A percentile compares a stretch with the other conserved stretches of the same genome.
Conservation (phyloP, 2,329 filamentous ascomycete genomes). For the Coniochaeta prunicola region DNA sequence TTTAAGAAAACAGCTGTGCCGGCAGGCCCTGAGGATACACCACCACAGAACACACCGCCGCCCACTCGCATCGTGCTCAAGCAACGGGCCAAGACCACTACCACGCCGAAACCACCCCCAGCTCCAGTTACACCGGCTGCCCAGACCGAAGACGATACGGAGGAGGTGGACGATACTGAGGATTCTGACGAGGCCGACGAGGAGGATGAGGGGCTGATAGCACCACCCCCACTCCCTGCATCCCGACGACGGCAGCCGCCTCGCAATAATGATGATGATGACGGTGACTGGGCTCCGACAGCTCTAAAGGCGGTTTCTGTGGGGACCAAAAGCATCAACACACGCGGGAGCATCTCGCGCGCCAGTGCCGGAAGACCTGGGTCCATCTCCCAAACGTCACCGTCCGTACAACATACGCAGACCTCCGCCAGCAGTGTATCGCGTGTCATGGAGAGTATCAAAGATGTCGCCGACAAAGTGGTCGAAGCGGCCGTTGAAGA, state of each 20-base stretch:
- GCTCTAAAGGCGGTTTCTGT: conserved; percentile 17
- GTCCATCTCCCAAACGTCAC: conserved; percentile 9
- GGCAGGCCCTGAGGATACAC: conserved; percentile 10
- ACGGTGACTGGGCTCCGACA: conserved; percentile 29
- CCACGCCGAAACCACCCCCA: conserved; percentile 12
- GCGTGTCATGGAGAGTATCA: conserved; percentile 21
- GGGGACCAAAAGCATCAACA: background rate
- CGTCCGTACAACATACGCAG: conserved; percentile 13
- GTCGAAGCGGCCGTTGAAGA: conserved; percentile 52
- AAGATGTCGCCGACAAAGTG: conserved; percentile 41
- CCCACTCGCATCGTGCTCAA: conserved; percentile 37
- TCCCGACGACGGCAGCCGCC: conserved; percentile 9
- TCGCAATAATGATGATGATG: conserved; percentile 26
- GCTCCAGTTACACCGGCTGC: conserved; percentile 12
- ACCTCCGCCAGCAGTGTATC: conserved; percentile 7
- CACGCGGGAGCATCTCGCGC: conserved; percentile 2
- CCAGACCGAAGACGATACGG: conserved; percentile 15
- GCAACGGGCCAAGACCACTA: conserved; percentile 20
- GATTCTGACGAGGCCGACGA: conserved; percentile 8
- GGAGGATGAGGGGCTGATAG: conserved; percentile 14
- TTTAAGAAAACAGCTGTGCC: conserved; percentile 40
- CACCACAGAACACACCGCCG: conserved; percentile 5
- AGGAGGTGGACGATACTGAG: conserved; percentile 19
- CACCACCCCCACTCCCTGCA: background rate
- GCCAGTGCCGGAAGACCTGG: conserved; percentile 5